Evolutionary conservation across 2,329 filamentous ascomycete species (phyloP).

Genomic region (Fusarium nodosum): DNA sequence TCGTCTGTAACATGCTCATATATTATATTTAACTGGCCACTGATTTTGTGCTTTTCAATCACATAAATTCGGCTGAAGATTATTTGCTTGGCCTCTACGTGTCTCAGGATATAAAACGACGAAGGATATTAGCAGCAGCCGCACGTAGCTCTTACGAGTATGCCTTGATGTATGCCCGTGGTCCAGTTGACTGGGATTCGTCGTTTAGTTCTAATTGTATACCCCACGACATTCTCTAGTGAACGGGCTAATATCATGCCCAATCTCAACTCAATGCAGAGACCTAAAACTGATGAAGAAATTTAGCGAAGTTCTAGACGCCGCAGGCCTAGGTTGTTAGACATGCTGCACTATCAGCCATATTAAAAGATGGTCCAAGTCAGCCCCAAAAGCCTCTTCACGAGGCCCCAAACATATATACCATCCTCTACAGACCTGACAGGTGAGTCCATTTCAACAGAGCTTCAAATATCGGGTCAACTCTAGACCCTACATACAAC

Average conservation of each 20-base stretch:
- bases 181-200: neutral
- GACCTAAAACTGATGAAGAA: no score
- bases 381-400: no score
- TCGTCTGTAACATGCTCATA: no score
- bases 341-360: no score
- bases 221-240: no score
- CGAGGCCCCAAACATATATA: no score
- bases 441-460: neutral
- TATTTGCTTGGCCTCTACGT: accelerated
- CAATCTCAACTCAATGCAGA: neutral
- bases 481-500: neutral
- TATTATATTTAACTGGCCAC: no score
- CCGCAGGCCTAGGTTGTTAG: no score
- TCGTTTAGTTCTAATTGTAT: neutral
- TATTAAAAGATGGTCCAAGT: no score
- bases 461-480: neutral
- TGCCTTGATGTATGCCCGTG: neutral
- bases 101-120: neutral
- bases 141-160: neutral
- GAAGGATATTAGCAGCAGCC: neutral
- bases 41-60: no score
- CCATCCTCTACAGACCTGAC: neutral
- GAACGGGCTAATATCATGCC: neutral
- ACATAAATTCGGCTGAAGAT: no score
- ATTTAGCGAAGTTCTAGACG: no score